A percentile compares a stretch with the other conserved stretches of the same genome.
phyloP scores from a whole-genome alignment of 2,329 filamentous ascomycete species.

The Leptographium wingfieldii region DNA sequence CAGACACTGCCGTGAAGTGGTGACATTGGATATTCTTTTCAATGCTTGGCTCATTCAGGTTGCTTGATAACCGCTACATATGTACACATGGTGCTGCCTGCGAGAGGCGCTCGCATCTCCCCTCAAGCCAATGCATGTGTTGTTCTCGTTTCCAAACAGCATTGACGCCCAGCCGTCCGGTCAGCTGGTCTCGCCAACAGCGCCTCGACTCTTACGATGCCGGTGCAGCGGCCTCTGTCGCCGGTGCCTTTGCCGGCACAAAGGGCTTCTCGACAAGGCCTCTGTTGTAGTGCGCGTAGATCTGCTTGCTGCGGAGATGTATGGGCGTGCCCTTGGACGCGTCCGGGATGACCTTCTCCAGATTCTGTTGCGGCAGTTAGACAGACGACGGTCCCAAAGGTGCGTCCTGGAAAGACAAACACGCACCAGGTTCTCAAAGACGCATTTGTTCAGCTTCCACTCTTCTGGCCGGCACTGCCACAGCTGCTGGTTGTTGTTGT shows the following conservation, averaged over 20 bases:
- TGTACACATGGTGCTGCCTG: constrained; percentile 6
- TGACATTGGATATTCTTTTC: neutral
- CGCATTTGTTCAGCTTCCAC: constrained; percentile 86
- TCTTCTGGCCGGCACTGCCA: constrained; percentile 89
- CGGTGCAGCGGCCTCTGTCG: constrained; percentile 2
- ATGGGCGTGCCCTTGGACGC: constrained; percentile 60
- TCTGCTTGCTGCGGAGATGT: constrained; percentile 55
- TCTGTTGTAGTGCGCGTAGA: constrained; percentile 37
- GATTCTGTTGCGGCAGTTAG: constrained; percentile 39
- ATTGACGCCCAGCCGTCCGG: neutral
- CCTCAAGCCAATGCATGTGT: neutral
- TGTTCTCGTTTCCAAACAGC: neutral
- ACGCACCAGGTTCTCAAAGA: constrained; percentile 83
- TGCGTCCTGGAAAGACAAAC: neutral
- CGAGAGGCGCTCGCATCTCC: neutral
- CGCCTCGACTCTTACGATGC: constrained; percentile 10
- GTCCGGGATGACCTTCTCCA: constrained; percentile 71
- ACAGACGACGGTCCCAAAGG: neutral
- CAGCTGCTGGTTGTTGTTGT: constrained; percentile 94
- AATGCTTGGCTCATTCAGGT: neutral
- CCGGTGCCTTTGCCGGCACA: constrained; percentile 14
- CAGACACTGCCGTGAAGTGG: neutral
- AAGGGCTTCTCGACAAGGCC: constrained; percentile 16
- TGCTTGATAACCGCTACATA: constrained; percentile 4
- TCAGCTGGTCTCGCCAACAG: neutral